A percentile compares a stretch with the other conserved stretches of the same genome.
Conservation (phyloP, 2,329 filamentous ascomycete genomes). For the Fusarium torulosum region DNA sequence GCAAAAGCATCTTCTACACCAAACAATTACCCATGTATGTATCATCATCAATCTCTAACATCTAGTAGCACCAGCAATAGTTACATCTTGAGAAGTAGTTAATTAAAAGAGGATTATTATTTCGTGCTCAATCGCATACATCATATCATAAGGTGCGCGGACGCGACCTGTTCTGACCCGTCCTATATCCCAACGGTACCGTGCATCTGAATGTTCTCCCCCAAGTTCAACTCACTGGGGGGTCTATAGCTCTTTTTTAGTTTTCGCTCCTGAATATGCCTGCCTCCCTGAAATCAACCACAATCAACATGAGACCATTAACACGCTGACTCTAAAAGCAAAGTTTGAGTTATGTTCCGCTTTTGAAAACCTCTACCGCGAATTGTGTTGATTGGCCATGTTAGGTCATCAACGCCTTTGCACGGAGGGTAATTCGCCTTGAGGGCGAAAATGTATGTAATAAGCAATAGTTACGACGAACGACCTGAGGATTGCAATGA, state of each 20-base stretch:
- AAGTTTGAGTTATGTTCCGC: neutral
- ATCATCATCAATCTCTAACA: no score
- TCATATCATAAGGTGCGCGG: constrained; percentile 25
- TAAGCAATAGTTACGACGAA: constrained; percentile 19
- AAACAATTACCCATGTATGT: no score
- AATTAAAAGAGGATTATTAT: constrained; percentile 19
- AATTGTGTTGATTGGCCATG: neutral
- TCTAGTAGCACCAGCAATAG: no score
- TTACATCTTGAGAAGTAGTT: neutral
- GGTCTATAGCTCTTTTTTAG: constrained; percentile 23
- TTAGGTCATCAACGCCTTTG: constrained; percentile 2
- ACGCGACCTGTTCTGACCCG: neutral
- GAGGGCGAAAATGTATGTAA: neutral
- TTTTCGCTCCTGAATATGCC: neutral
- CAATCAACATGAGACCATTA: constrained; percentile 2
- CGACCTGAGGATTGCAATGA: neutral
- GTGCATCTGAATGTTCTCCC: constrained; percentile 1
- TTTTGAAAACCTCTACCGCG: neutral
- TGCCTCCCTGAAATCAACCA: constrained; percentile 4
- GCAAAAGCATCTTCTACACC: neutral
- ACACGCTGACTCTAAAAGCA: constrained; percentile 22
- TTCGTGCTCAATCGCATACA: constrained; percentile 14
- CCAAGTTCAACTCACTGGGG: constrained; percentile 3
- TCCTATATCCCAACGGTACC: constrained; percentile 4
- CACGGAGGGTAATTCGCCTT: neutral